Evolutionary conservation across 208 protist genomes (phyloP), one percentile per base, ranked within the genome.

Genomic region (Naegleria gruberi): DNA sequence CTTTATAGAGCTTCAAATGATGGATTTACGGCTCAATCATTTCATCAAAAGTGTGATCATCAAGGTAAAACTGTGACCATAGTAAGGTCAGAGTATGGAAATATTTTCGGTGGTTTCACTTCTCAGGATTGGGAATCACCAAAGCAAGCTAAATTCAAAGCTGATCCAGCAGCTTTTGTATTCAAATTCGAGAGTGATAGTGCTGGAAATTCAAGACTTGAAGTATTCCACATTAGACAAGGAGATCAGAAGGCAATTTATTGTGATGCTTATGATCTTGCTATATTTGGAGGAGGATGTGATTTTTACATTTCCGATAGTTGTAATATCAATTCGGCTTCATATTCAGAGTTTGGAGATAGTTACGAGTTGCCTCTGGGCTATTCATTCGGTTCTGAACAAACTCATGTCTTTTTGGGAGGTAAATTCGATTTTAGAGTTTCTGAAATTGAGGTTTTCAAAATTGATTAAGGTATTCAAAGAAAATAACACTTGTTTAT

Each of bases 51-150:
- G 37, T 90, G 88, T 46, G 88, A 90, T 46, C 19, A 12, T 19
- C 57, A 73, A 26, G 12, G 7, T 19, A 26, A 17, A 40, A 90
- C 88, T 47, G 55, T 90, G 19, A 90, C 88, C 17, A 43, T 90
- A n/a, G 41, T 90, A 12, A 73, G 37, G 41, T 77, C 88, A 30
- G 86, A 5, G 10, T 0, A 47, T 17, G 55, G n/a, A 6, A 41
- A n/a, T 82, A 82, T 90, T 40, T 90, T 90, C 41, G 88, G 88
- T 17, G 88, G 88, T 41, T 90, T 85, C 55, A 82, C 88, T 4
- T 19, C 45, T 42, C 46, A 37, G 15, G 26, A 81, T 34, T 90
- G 88, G 88, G 4, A n/a, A 5, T 41, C 83, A 30, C 4, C 6
- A 4, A 19, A 57, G 47, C 7, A 57, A 57, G 10, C 7, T 23